These are phyloP conservation scores for Exophiala spinifera DNA, from an alignment of 2,329 filamentous ascomycete species.

Conservation along the genomic window DNA sequence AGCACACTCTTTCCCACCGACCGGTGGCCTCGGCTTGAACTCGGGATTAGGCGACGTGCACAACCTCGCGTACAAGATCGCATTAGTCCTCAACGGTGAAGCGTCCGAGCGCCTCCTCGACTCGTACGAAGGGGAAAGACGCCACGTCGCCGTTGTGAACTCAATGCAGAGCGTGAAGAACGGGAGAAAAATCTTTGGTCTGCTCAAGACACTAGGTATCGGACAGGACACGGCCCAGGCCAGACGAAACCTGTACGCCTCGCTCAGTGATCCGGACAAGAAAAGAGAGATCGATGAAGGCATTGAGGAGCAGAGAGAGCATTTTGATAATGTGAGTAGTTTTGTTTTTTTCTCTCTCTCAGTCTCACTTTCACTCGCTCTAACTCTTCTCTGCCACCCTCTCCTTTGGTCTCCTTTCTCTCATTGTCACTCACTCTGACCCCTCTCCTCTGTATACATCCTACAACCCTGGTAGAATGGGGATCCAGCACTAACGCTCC, in stretches of 20 bases:
- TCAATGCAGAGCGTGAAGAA: constrained; percentile 46
- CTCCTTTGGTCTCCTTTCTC: too few species aligned
- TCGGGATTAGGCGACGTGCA: constrained; percentile 54
- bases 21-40: constrained; percentile 59
- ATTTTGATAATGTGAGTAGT: constrained; percentile 18
- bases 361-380: too few species aligned
- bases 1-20: constrained; percentile 55
- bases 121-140: constrained; percentile 40
- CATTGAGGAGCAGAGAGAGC: constrained; percentile 19
- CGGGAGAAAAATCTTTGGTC: constrained; percentile 42
- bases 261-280: constrained; percentile 24
- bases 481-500: constrained; percentile 2
- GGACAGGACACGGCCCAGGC: constrained; percentile 31
- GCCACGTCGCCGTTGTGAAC: constrained; percentile 41
- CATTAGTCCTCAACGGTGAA: constrained; percentile 37
- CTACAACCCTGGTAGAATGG: too few species aligned
- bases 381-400: too few species aligned
- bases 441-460: too few species aligned
- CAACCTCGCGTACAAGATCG: constrained; percentile 55
- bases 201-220: constrained; percentile 41
- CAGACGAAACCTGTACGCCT: constrained; percentile 12
- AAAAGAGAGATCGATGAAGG: constrained; percentile 33
- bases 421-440: too few species aligned
- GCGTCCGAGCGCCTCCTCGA: constrained; percentile 32
- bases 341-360: too few species aligned